These are phyloP conservation scores for Amanita jacksonii DNA, from an alignment of 768 basidiomycete species.

Conservation along the genomic window DNA sequence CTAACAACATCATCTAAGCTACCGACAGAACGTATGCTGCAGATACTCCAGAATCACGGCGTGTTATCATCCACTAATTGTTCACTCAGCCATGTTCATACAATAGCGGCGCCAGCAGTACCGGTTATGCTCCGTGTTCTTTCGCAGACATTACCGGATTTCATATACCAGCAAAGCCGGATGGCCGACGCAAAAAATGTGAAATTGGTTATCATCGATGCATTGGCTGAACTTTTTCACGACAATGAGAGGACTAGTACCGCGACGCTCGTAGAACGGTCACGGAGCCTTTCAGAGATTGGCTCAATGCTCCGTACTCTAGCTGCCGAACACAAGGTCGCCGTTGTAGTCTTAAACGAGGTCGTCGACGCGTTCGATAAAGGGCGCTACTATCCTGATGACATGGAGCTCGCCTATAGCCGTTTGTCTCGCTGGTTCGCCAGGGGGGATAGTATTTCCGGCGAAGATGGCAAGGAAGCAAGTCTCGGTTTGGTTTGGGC, in stretches of 20 bases:
- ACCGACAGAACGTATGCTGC: slow-evolving; percentile 55
- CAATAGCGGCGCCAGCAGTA: slow-evolving; percentile 45
- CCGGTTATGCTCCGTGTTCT: slow-evolving; percentile 47
- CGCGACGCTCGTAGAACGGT: slow-evolving; percentile 59
- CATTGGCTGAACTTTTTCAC: slow-evolving; percentile 80
- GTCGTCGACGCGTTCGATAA: slow-evolving; percentile 69
- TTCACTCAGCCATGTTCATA: slow-evolving; percentile 50
- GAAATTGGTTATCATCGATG: slow-evolving; percentile 78
- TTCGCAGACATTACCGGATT: slow-evolving; percentile 40
- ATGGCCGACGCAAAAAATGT: slow-evolving; percentile 43
- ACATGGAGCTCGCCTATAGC: slow-evolving; percentile 46
- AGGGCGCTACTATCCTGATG: slow-evolving; percentile 14
- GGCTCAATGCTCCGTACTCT: slow-evolving; percentile 63
- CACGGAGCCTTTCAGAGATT: slow-evolving; percentile 57
- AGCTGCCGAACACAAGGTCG: slow-evolving; percentile 52
- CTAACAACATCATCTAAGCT: slow-evolving; percentile 65
- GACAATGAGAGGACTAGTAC: slow-evolving; percentile 48
- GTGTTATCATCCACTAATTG: slow-evolving; percentile 27
- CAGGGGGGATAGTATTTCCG: slow-evolving; percentile 47
- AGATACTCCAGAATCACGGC: slow-evolving; percentile 49
- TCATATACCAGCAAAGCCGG: slow-evolving; percentile 24
- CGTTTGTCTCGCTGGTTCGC: slow-evolving; percentile 74
- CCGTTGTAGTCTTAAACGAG: slow-evolving; percentile 83
- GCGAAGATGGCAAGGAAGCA: slow-evolving; percentile 65
- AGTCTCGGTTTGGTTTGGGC: slow-evolving; percentile 88